Percentiles rank a stretch among this genome's conserved stretches.
phyloP scores from a whole-genome alignment of 225 moss, liverwort and hornwort genomes.

The Physcomitrellopsis africana region DNA sequence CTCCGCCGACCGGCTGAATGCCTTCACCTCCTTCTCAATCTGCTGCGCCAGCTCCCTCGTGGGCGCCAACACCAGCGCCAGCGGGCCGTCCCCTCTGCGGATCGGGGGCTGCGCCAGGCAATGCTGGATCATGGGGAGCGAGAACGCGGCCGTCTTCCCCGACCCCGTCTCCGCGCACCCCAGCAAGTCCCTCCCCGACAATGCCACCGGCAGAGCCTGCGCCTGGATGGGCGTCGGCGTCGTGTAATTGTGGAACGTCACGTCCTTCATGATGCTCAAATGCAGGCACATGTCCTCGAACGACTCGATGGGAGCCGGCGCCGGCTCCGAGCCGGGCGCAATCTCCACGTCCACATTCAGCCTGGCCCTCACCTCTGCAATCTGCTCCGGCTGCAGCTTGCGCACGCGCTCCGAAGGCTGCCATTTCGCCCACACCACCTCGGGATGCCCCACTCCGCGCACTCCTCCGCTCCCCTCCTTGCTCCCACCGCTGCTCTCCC shows the following conservation, averaged over 20 bases:
- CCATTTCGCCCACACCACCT: constrained; percentile 94
- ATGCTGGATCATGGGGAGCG: constrained; percentile 98
- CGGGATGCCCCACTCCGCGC: constrained; percentile 73
- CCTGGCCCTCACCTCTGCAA: constrained; percentile 85
- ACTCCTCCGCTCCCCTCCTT: constrained; percentile 45
- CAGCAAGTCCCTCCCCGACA: constrained; percentile 78
- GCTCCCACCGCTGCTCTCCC: neutral
- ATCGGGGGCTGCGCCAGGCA: constrained; percentile 82
- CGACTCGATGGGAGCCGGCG: constrained; percentile 92
- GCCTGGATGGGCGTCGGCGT: constrained; percentile 96
- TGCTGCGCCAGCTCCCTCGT: constrained; percentile 99
- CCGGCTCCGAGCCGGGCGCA: constrained; percentile 67
- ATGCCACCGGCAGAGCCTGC: constrained; percentile 92
- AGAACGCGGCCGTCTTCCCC: constrained; percentile 96
- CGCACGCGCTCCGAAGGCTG: constrained; percentile 95
- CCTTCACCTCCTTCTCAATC: constrained; percentile 99
- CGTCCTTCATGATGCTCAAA: constrained; percentile 94
- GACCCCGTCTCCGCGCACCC: constrained; percentile 98
- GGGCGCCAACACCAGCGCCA: constrained; percentile 90
- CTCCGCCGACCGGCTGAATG: constrained; percentile 90
- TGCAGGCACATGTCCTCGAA: constrained; percentile 99
- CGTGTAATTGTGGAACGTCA: constrained; percentile 92
- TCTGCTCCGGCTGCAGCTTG: constrained; percentile 87
- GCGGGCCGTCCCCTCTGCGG: constrained; percentile 87
- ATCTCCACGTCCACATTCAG: constrained; percentile 96